These are phyloP conservation scores for Nannizzia gypsea DNA, from an alignment of 2,329 filamentous ascomycete genomes.

Conservation along the genomic window DNA sequence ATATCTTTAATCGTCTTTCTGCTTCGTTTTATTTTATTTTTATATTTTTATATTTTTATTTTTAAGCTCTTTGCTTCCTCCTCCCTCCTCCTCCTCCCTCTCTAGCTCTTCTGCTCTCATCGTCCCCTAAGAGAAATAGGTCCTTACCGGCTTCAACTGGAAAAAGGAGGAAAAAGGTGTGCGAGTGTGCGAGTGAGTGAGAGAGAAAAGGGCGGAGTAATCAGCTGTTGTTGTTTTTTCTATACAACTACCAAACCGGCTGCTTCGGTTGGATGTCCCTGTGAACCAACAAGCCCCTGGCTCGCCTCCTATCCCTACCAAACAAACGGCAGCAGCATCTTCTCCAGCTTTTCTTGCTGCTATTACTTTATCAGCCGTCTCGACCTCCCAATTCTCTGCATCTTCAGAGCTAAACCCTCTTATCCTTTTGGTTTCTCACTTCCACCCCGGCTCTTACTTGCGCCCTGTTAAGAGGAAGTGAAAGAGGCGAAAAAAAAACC, in stretches of 20 bases:
- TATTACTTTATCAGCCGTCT: too few species aligned
- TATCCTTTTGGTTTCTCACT: background rate
- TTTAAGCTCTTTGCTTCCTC: background rate
- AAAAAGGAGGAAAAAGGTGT: too few species aligned
- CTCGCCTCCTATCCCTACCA: background rate
- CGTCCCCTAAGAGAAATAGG: background rate
- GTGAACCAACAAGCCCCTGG: background rate
- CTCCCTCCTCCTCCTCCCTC: background rate
- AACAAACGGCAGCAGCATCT: background rate
- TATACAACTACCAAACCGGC: background rate
- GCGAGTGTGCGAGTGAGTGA: too few species aligned
- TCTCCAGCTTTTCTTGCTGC: background rate
- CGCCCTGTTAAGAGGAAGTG: background rate
- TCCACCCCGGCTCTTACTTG: background rate
- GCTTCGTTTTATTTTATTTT: background rate
- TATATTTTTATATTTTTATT: background rate
- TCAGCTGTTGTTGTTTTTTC: too few species aligned
- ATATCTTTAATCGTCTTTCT: background rate
- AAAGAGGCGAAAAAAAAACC: background rate
- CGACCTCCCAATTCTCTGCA: background rate
- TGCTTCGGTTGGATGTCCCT: background rate
- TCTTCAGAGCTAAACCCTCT: background rate
- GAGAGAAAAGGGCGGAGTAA: too few species aligned
- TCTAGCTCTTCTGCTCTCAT: background rate
- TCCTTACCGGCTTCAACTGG: too few species aligned